phyloP scores from a whole-genome alignment of 768 basidiomycete genomes.

The Albatrellus ellisii region DNA sequence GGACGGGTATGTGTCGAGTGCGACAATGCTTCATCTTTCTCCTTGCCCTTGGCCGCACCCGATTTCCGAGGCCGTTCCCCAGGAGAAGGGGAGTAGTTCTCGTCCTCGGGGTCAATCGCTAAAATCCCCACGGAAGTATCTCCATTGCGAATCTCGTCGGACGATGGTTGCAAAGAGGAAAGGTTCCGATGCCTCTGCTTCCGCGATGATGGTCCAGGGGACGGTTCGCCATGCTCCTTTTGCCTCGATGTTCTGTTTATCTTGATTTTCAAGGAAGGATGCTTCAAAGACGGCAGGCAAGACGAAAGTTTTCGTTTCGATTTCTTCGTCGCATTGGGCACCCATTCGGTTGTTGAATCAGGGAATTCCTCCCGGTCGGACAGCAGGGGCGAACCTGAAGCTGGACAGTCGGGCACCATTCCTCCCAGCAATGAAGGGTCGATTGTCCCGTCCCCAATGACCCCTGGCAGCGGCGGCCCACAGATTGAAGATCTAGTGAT shows the following conservation, averaged over 20 bases:
- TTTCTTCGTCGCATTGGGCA: neutral
- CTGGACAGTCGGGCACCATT: neutral
- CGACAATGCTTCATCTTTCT: too few relatives aligned
- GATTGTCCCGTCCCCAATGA: conserved; percentile 8
- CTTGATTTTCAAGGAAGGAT: neutral
- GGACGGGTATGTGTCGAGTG: too few relatives aligned
- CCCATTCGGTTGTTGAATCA: neutral
- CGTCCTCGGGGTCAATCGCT: neutral
- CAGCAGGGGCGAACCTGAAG: neutral
- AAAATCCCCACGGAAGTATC: neutral
- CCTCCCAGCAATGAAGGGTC: conserved; percentile 9
- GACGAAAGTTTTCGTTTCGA: neutral
- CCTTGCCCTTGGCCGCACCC: neutral
- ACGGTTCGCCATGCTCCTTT: too few relatives aligned
- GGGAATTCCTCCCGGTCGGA: neutral
- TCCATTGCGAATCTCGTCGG: neutral
- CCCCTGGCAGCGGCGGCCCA: neutral
- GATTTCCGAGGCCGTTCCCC: neutral
- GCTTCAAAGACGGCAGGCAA: neutral
- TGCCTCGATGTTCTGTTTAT: neutral
- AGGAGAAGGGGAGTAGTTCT: neutral
- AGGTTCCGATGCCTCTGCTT: too few relatives aligned
- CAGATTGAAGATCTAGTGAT: neutral
- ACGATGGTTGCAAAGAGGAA: too few relatives aligned
- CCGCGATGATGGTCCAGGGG: too few relatives aligned